Base-by-base conservation (phyloP, 73 alveolate species). In the Paramecium sonneborni region DNA sequence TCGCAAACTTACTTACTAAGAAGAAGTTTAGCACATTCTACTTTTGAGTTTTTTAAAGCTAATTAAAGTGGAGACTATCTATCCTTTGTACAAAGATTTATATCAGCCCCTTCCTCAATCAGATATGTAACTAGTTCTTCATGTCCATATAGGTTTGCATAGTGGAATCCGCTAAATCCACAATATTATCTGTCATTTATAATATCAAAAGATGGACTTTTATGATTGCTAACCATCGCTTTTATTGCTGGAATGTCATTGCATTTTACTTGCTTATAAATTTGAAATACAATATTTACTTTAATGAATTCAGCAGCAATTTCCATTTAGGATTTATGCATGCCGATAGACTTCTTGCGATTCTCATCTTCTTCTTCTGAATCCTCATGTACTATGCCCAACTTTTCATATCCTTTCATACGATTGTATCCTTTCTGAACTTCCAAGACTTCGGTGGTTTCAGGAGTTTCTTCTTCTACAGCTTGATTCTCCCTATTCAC, bases 151-250 rank as follows among this genome's bases (percentile, higher is more conserved):
- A 23, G 24, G 6, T 62, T 62, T 1, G 84, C 84, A 62, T 62
- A 62, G 84, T 62, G 84, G 84, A 62, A 62, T 62, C 84, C 84
- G 24, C 84, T 62, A 62, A 62, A 62, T 62, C 84, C 84, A 62
- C 84, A 62, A 62, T 30, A 62, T 62, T 62, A 62, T 62, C 84
- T 62, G 44, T 62, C 84, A 26, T 62, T 62, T 3, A 62, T 62
- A 30, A 62, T 26, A 62, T 62, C 84, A 6, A 62, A 62, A 2
- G 84, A 30, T 7, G 84, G 44, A 62, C 84, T 62, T 32, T 62
- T 62, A 26, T 62, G 84, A 26, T 62, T 62, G 26, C 84, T 62
- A 12, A 62, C 44, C 84, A 62, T 62, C 0, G 84, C 84, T 21
- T 26, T 62, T 6, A 62, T 44, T 15, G 84, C 84, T 0, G 24